These are phyloP conservation scores for Fusarium albidum DNA, from an alignment of 2,329 filamentous ascomycete genomes.

Conservation along the genomic window DNA sequence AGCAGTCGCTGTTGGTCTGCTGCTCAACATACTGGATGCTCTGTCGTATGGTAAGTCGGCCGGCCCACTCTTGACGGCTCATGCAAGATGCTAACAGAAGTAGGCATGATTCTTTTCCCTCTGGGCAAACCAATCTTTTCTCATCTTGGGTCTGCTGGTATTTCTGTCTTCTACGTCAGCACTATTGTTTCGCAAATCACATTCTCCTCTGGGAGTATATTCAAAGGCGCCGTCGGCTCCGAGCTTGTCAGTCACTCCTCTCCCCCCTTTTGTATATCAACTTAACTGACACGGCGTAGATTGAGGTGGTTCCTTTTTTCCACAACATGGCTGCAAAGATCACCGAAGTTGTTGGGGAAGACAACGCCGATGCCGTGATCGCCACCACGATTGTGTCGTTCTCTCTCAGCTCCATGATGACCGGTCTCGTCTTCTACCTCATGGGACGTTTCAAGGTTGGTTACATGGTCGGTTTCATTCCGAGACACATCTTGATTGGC, in stretches of 20 bases:
- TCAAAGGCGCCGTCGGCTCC: constrained; percentile 90
- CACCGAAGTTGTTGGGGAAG: constrained; percentile 77
- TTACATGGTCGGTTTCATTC: constrained; percentile 95
- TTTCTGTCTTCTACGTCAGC: constrained; percentile 98
- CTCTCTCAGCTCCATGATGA: constrained; percentile 88
- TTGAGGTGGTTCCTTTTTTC: constrained; percentile 98
- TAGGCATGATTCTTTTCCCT: constrained; percentile 92
- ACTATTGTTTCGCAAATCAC: constrained; percentile 93
- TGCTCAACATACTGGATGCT: constrained; percentile 94
- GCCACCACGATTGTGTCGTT: constrained; percentile 95
- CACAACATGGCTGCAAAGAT: constrained; percentile 98
- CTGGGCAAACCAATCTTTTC: constrained; percentile 87
- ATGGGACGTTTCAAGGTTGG: constrained; percentile 90
- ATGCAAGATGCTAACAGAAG: constrained; percentile 23
- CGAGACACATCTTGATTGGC: constrained; percentile 92
- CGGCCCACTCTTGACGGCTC: not conserved
- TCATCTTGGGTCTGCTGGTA: constrained; percentile 87
- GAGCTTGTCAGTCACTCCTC: constrained; percentile 73
- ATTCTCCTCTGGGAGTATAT: constrained; percentile 87
- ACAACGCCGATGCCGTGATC: constrained; percentile 84
- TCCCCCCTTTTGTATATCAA: not conserved
- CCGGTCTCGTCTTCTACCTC: constrained; percentile 88
- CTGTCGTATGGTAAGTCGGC: constrained; percentile 79
- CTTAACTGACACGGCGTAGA: constrained; percentile 55
- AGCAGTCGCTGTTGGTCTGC: constrained; percentile 84